Evolutionary conservation across 495 filamentous ascomycete genomes (phyloP).

Genomic region (Viridothelium virens): DNA sequence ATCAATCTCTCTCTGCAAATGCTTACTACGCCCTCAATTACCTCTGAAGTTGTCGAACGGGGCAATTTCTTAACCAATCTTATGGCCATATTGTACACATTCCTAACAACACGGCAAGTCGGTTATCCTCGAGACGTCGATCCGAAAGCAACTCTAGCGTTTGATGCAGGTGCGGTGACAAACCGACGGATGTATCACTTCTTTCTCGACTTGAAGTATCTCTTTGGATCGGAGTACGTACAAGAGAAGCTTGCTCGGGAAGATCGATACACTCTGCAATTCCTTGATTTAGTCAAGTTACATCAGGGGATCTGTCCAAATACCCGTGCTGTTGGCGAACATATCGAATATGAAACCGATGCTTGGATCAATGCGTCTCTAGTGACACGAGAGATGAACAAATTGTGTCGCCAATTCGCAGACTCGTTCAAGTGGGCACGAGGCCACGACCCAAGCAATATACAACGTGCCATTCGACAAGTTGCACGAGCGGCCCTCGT

Average conservation of each 20-base stretch:
- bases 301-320: conserved; percentile 97
- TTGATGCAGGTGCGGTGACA: conserved; percentile 85
- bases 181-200: conserved; percentile 96
- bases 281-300: conserved; percentile 88
- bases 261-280: conserved; percentile 81
- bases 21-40: conserved; percentile 92
- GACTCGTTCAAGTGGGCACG: conserved; percentile 68
- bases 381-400: conserved; percentile 89
- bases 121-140: conserved; percentile 83
- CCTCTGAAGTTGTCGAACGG: conserved; percentile 81
- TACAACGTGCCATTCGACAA: conserved; percentile 62
- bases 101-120: conserved; percentile 90
- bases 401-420: conserved; percentile 76
- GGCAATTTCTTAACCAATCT: conserved; percentile 96
- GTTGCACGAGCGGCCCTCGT: conserved; percentile 71
- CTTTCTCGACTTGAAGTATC: conserved; percentile 84
- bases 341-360: conserved; percentile 97
- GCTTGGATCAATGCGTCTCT: conserved; percentile 95
- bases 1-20: conserved; percentile 95
- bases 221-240: conserved; percentile 79
- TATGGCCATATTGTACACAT: conserved; percentile 94
- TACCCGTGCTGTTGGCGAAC: conserved; percentile 79
- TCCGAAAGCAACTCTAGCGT: conserved; percentile 73
- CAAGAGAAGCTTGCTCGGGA: conserved; percentile 74
- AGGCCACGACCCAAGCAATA: conserved; percentile 46